Percentiles rank a stretch among this genome's conserved stretches.
These are phyloP conservation scores for Dimocarpus longan DNA, from an alignment of 345 rosid species.

Conservation along the genomic window DNA sequence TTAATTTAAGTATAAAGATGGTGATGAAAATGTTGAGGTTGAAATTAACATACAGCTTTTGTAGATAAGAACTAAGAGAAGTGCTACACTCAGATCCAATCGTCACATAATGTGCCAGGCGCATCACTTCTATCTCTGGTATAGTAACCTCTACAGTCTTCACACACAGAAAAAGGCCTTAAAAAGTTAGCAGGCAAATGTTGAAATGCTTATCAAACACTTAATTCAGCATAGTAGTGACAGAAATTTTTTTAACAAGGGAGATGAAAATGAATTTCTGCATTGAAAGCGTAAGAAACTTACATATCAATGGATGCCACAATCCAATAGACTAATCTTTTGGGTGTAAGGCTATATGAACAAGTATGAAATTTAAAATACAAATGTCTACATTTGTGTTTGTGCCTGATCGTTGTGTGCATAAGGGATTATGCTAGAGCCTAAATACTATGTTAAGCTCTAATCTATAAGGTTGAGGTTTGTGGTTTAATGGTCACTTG, in stretches of 20 bases:
- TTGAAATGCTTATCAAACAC: background rate
- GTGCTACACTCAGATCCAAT: constrained; percentile 64
- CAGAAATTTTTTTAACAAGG: background rate
- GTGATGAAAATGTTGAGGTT: background rate
- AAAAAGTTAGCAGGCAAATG: constrained; percentile 23
- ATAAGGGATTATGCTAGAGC: background rate
- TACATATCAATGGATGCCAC: too few relatives aligned
- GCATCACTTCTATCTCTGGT: constrained; percentile 77
- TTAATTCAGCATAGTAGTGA: background rate
- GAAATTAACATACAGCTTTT: constrained; percentile 46
- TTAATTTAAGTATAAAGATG: background rate
- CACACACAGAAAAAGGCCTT: constrained; percentile 5
- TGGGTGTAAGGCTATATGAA: too few relatives aligned
- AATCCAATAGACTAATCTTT: too few relatives aligned
- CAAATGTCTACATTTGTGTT: background rate
- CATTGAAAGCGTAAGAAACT: too few relatives aligned
- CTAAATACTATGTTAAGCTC: too few relatives aligned
- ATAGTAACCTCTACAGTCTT: constrained; percentile 65
- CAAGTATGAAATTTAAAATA: too few relatives aligned
- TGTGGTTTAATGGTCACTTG: background rate
- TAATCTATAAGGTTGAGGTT: background rate
- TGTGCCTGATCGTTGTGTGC: background rate
- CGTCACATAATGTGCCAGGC: constrained; percentile 72
- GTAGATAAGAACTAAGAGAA: constrained; percentile 47
- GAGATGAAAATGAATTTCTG: too few relatives aligned